A percentile compares a stretch with the other conserved stretches of the same genome.
Evolutionary conservation across 805 yeast species (phyloP).

Genomic region (Kregervanrija fluxuum): DNA sequence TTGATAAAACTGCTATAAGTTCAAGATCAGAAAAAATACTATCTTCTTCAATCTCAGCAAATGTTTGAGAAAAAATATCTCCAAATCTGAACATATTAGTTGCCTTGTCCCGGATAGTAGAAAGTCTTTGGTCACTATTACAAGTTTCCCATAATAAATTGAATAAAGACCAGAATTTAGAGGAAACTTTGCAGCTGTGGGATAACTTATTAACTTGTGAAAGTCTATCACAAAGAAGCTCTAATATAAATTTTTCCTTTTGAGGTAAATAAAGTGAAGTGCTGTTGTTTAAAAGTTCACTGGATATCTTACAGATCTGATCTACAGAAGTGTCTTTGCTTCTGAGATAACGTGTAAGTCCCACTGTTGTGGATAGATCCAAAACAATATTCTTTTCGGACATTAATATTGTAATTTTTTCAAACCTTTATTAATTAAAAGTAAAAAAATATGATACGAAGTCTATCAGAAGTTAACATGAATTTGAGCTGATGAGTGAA

Average conservation of each 20-base stretch:
- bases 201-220: slow-evolving; percentile 35
- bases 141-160: slow-evolving; percentile 24
- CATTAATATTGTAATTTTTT: slow-evolving; percentile 9
- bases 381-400: not conserved
- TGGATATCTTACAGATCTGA: slow-evolving; percentile 33
- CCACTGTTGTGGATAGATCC: slow-evolving; percentile 32
- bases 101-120: slow-evolving; percentile 30
- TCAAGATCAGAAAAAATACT: slow-evolving; percentile 16
- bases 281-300: slow-evolving; percentile 26
- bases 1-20: slow-evolving; percentile 15
- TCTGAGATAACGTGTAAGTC: slow-evolving; percentile 50
- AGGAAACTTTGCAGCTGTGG: slow-evolving; percentile 34
- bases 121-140: slow-evolving; percentile 13
- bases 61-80: slow-evolving; percentile 26
- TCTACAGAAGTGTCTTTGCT: slow-evolving; percentile 39
- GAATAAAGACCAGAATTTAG: slow-evolving; percentile 45
- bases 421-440: no score
- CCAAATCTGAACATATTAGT: slow-evolving; percentile 37
- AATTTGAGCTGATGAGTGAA: no score
- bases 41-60: slow-evolving; percentile 15
- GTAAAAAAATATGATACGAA: no score
- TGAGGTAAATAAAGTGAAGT: slow-evolving; percentile 46
- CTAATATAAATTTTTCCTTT: slow-evolving; percentile 45
- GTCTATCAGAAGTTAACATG: no score
- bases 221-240: slow-evolving; percentile 53